Evolutionary conservation across 805 yeast genomes (phyloP).

Genomic region (Komagataella ulmi): DNA sequence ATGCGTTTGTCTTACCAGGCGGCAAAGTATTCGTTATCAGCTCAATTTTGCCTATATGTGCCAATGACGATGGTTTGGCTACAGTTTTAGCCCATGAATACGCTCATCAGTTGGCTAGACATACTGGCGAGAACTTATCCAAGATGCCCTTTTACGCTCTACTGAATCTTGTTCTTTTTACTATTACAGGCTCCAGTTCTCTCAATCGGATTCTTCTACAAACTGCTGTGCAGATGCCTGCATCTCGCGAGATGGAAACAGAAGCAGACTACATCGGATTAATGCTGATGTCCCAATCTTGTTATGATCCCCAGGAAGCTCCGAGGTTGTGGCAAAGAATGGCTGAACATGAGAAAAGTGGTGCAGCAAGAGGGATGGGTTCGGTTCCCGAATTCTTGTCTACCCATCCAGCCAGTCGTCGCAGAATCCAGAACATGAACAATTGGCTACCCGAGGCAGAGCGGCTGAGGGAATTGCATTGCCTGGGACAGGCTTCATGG

Average conservation of each 20-base stretch:
- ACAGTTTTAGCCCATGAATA: conserved; percentile 89
- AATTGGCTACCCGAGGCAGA: conserved; percentile 55
- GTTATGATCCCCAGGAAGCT: conserved; percentile 70
- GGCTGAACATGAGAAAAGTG: conserved; percentile 34
- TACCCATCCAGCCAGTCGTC: conserved; percentile 81
- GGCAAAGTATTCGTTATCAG: conserved; percentile 90
- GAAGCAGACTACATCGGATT: conserved; percentile 95
- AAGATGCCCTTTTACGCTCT: conserved; percentile 58
- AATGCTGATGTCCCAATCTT: conserved; percentile 82
- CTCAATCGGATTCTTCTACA: conserved; percentile 39
- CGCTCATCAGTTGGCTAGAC: conserved; percentile 90
- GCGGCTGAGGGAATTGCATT: conserved; percentile 6
- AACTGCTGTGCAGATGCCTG: conserved; percentile 60
- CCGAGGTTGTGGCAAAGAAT: conserved; percentile 74
- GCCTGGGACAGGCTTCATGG: not conserved
- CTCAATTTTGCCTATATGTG: conserved; percentile 65
- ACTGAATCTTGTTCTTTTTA: conserved; percentile 36
- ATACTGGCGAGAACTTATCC: conserved; percentile 73
- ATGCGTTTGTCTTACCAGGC: conserved; percentile 92
- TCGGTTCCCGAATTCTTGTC: conserved; percentile 49
- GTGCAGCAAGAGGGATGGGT: conserved; percentile 15
- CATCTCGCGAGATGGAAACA: conserved; percentile 85
- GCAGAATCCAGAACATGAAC: conserved; percentile 54
- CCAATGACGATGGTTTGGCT: conserved; percentile 85
- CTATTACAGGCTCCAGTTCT: conserved; percentile 45